Base-by-base conservation (phyloP, 352 stramenopile genomes). In the Phytophthora aleatoria region DNA sequence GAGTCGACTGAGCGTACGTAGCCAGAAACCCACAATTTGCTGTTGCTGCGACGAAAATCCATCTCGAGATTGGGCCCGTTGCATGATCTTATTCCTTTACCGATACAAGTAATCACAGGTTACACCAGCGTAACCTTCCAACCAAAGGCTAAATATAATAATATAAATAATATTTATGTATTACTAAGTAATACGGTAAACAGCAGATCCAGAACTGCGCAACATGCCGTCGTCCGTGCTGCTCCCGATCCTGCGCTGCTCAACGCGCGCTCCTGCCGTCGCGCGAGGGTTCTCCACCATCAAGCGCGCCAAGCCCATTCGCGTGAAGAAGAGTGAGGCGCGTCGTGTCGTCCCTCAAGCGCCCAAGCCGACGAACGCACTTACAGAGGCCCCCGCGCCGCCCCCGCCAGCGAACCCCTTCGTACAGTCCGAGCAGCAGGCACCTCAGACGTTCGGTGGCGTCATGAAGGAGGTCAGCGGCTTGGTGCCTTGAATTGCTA, bases 271-370 rank as follows among this genome's bases (percentile, higher is more conserved):
- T 26, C 27, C 62, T 3, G 53, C 42, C 42, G 9, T 44, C 30
- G 20, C 53, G 39, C 81, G 79, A 10, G 44, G 67, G 26, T 85
- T 84, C 47, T 76, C 81, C 13, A 56, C 67, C 9, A 58, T 74
- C 41, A 83, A 83, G 61, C 83, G 83, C 12, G 71, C 84, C 13
- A 86, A 87, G 33, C 62, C 81, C 31, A 74, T 92, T 57, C 87
- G 87, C 48, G 69, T 91, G 16, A 91, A 88, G 70, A 89, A 90
- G 64, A 86, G 72, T 62, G 80, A 90, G 35, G 76, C 84, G 50
- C 76, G 81, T 11, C 79, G 81, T 24, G 55, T 67, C 30, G 72
- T 92, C 3, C 76, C 84, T 12, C 64, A 78, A 20, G 68, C 77
- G 30, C 68, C 78, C 20, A 89, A 87, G 48, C 67, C 56, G 20